Conservation (phyloP, 495 filamentous ascomycete genomes). For the Penicillium lividum region DNA sequence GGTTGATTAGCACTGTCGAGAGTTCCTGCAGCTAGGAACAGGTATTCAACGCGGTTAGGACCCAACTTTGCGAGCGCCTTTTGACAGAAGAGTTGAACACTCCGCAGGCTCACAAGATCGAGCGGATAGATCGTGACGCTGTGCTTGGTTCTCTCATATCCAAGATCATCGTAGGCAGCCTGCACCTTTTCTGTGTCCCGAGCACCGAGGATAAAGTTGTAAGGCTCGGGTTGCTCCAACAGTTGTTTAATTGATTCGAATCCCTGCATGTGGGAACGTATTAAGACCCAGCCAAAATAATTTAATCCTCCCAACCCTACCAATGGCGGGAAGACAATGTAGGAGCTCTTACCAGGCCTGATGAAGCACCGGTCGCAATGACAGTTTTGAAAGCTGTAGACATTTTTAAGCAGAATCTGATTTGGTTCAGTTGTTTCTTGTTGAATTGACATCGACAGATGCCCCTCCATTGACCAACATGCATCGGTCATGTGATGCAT, state of each 20-base stretch:
- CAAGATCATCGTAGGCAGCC: slow-evolving; percentile 24
- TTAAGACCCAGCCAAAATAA: slow-evolving; percentile 2
- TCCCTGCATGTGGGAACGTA: slow-evolving; percentile 26
- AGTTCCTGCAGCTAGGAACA: slow-evolving; percentile 28
- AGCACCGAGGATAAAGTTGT: slow-evolving; percentile 32
- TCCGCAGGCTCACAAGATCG: slow-evolving; percentile 25
- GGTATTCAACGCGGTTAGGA: slow-evolving; percentile 15
- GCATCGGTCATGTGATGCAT: neutral
- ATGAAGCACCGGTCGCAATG: slow-evolving; percentile 32
- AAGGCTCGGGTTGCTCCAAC: slow-evolving; percentile 24
- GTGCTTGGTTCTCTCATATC: slow-evolving; percentile 25
- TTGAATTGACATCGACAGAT: neutral
- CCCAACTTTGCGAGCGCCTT: slow-evolving; percentile 24
- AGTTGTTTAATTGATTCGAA: slow-evolving; percentile 34
- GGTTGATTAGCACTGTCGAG: slow-evolving; percentile 23
- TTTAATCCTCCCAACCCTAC: no score
- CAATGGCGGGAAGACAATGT: neutral
- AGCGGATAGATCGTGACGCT: slow-evolving; percentile 24
- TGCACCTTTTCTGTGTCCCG: slow-evolving; percentile 24
- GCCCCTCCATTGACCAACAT: neutral
- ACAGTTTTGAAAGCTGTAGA: slow-evolving; percentile 22
- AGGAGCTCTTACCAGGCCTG: slow-evolving; percentile 26
- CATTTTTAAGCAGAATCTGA: slow-evolving; percentile 6
- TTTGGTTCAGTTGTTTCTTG: neutral
- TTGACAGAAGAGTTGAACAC: slow-evolving; percentile 29